A percentile compares a stretch with the other conserved stretches of the same genome.
These are phyloP conservation scores for Pichia californica DNA, from an alignment of 805 yeast species.

Conservation along the genomic window DNA sequence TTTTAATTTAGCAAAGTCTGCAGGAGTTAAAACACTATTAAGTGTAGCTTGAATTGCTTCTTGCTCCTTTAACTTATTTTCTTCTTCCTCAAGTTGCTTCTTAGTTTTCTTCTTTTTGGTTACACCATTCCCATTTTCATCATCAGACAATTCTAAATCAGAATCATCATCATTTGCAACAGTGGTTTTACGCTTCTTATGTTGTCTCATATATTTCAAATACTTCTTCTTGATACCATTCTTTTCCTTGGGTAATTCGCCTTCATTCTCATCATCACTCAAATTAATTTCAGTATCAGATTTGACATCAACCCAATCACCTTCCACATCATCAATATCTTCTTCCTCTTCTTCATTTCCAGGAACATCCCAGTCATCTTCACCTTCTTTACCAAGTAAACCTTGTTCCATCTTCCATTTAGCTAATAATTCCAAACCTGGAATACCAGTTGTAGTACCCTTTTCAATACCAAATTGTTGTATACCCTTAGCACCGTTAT, in stretches of 20 bases:
- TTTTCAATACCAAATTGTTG: slow-evolving; percentile 74
- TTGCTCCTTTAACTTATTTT: slow-evolving; percentile 32
- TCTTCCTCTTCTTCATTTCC: slow-evolving; percentile 34
- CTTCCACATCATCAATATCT: slow-evolving; percentile 62
- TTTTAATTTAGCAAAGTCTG: slow-evolving; percentile 93
- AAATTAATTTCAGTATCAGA: slow-evolving; percentile 60
- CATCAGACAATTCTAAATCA: slow-evolving; percentile 48
- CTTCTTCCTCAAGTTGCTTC: slow-evolving; percentile 24
- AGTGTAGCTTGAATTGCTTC: slow-evolving; percentile 49
- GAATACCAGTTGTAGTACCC: slow-evolving; percentile 61
- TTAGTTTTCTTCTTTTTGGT: slow-evolving; percentile 31
- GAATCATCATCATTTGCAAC: slow-evolving; percentile 32
- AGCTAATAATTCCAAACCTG: slow-evolving; percentile 85
- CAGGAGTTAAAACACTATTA: slow-evolving; percentile 75
- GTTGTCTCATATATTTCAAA: slow-evolving; percentile 28
- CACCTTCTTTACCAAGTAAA: slow-evolving; percentile 46
- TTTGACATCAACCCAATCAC: slow-evolving; percentile 88
- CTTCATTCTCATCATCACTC: slow-evolving; percentile 38
- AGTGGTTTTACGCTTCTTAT: slow-evolving; percentile 23
- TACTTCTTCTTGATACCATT: slow-evolving; percentile 31
- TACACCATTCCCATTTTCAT: slow-evolving; percentile 31
- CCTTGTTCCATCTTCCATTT: slow-evolving; percentile 72
- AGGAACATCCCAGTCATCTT: slow-evolving; percentile 55
- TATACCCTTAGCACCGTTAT: slow-evolving; percentile 41
- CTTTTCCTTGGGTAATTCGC: slow-evolving; percentile 29